A percentile compares a stretch with the other conserved stretches of the same genome.
Conservation (phyloP, 768 basidiomycete species). For the Termitomyces eurrhizus region DNA sequence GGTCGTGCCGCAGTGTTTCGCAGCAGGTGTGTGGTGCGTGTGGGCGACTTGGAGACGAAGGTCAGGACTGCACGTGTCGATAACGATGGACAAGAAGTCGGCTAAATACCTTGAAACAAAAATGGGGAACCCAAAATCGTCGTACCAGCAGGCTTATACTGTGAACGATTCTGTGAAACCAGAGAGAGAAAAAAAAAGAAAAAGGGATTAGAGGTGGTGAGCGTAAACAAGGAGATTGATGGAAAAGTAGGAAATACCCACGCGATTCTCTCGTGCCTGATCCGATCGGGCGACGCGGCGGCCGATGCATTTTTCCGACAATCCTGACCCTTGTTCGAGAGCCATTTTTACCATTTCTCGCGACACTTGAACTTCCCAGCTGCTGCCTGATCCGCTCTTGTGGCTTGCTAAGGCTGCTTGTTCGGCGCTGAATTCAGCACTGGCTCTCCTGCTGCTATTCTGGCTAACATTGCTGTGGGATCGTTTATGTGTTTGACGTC, state of each 20-base stretch:
- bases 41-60: slow-evolving; percentile 24
- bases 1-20: slow-evolving; percentile 19
- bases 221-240: slow-evolving; percentile 13
- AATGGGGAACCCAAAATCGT: slow-evolving; percentile 32
- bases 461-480: slow-evolving; percentile 30
- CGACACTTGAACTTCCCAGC: slow-evolving; percentile 59
- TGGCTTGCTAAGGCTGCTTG: slow-evolving; percentile 34
- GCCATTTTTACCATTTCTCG: slow-evolving; percentile 51
- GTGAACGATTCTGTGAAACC: slow-evolving; percentile 15
- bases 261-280: slow-evolving; percentile 37
- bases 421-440: slow-evolving; percentile 55
- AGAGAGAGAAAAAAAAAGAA: slow-evolving; percentile 23
- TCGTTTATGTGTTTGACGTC: slow-evolving; percentile 19
- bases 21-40: slow-evolving; percentile 30
- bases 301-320: slow-evolving; percentile 12
- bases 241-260: slow-evolving; percentile 26
- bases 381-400: slow-evolving; percentile 26
- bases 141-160: slow-evolving; percentile 25
- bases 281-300: slow-evolving; percentile 25
- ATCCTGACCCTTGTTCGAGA: slow-evolving; percentile 22
- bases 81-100: slow-evolving; percentile 1
- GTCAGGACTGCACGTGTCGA: slow-evolving; percentile 15
- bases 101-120: slow-evolving; percentile 33
- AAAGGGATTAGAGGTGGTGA: slow-evolving; percentile 25
- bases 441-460: slow-evolving; percentile 40